Evolutionary conservation across 75 land plant genomes (phyloP).

Genomic region (Sequoiadendron giganteum): DNA sequence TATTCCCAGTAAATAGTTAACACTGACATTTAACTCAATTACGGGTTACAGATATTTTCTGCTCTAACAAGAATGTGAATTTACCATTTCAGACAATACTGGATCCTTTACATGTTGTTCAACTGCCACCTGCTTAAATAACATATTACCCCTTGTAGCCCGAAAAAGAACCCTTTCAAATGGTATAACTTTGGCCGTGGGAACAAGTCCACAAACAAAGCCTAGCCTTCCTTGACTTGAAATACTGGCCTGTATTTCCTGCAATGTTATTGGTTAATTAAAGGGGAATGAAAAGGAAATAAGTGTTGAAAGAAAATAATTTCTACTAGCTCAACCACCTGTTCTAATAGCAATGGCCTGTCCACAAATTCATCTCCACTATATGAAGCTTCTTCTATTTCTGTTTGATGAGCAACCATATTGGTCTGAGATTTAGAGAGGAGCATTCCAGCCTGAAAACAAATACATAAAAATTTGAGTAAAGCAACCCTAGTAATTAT

Average conservation of each 20-base stretch:
- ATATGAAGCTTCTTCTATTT: slow-evolving; percentile 51
- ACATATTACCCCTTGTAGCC: slow-evolving; percentile 96
- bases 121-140: slow-evolving; percentile 81
- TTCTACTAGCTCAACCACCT: slow-evolving; percentile 55
- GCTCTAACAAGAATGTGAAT: neutral
- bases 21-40: neutral
- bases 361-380: slow-evolving; percentile 33
- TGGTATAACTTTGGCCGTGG: slow-evolving; percentile 57
- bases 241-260: slow-evolving; percentile 74
- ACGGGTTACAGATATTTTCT: neutral
- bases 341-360: slow-evolving; percentile 31
- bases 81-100: slow-evolving; percentile 77
- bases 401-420: slow-evolving; percentile 41
- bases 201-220: slow-evolving; percentile 85
- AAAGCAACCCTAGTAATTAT: neutral
- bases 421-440: slow-evolving; percentile 51
- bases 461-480: slow-evolving; percentile 4
- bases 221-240: slow-evolving; percentile 75
- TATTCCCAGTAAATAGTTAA: neutral
- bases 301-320: slow-evolving; percentile 55
- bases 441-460: slow-evolving; percentile 63
- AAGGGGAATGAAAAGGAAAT: neutral
- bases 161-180: slow-evolving; percentile 99
- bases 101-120: slow-evolving; percentile 84
- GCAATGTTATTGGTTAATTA: slow-evolving; percentile 6